Evolutionary conservation across 2,329 filamentous ascomycete species (phyloP), one percentile per base, ranked within the genome.

Genomic region (Thyridium curvatum): DNA sequence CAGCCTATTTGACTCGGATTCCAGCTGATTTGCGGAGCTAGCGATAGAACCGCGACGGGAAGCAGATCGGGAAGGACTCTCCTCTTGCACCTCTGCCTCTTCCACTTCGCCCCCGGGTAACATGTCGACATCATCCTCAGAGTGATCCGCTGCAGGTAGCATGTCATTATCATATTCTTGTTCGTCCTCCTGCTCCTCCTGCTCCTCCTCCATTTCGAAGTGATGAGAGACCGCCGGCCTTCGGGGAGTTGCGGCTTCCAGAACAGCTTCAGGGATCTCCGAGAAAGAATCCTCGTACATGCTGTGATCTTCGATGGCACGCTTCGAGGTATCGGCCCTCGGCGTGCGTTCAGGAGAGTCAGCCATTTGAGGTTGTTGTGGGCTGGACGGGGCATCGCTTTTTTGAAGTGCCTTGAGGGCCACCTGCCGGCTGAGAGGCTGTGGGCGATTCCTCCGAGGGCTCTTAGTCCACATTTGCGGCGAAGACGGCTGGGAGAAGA

Each of bases 271-370:
- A 1, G 74, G 72, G 13, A 78, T 73, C 37, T 75, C 71, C 0
- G 74, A 78, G 46, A 78, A 79, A 0, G 72, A 75, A 44, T 78
- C 74, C 1, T 77, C 70, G 33, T 75, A 72, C 18, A 54, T 36
- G 30, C 54, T 56, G 3, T 57, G 52, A 16, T 62, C 56, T 2
- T 61, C 54, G 2, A 55, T 48, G 3, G 34, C 15, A 12, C 29
- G n/a, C n/a, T 34, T 31, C 12, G 30, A 15, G 18, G 12, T 18
- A 12, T 41, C 17, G 9, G 21, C 21, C 10, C 21, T 6, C 6
- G 21, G 21, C 6, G 21, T 26, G 21, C 21, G 21, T 10, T 26
- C 21, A 26, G 21, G 21, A 6, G 21, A 26, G 21, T 26, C 21
- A 26, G 10, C 21, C 10, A 10, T 6, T 10, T 6, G 10, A 26